Evolutionary conservation across 108 stramenopile species (phyloP), one percentile per base, ranked within the genome.

Genomic region (Nannochloropsis salina): DNA sequence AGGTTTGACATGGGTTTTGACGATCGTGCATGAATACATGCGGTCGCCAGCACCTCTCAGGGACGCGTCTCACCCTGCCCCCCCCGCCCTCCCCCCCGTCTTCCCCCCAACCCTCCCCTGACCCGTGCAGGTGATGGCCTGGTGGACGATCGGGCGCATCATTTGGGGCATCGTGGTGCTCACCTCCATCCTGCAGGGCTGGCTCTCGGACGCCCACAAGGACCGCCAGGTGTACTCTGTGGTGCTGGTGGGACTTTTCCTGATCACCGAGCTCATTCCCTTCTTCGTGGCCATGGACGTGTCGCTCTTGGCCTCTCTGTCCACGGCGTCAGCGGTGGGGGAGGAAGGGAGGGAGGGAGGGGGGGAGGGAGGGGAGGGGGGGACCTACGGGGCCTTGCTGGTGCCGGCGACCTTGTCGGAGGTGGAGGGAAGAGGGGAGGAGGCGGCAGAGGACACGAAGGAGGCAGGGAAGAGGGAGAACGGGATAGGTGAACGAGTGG

Each of bases 111-210:
- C 9, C 8, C 18, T 42, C 31, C 45, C 44, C 42, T 45, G 87
- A 82, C 41, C 86, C 42, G 44, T 80, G 31, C 79, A 85, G 40
- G 88, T 86, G 41, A 41, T 88, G 51, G 9, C 84, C 21, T 44
- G 86, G 11, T 91, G 91, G 91, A 90, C 90, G 18, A 45, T 18
- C 9, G 88, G 88, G 2, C 82, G 91, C 47, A 45, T 89, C 20
- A 42, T 84, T n/a, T 91, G 91, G 91, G 91, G 90, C 44, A 44
- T 86, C 43, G 79, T 86, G 10, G 88, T 88, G 18, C 83, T 89
- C 9, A 83, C 88, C 3, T 79, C 87, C 42, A 86, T 89, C 22
- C 22, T 89, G 47, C 80, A 89, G 81, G 47, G 47, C 43, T 84
- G 31, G n/a, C n/a, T 84, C 9, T 12, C 11, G 41, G 10, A 42